Conservation (phyloP, 768 basidiomycete genomes). For the Boletus tylopilopsis region DNA sequence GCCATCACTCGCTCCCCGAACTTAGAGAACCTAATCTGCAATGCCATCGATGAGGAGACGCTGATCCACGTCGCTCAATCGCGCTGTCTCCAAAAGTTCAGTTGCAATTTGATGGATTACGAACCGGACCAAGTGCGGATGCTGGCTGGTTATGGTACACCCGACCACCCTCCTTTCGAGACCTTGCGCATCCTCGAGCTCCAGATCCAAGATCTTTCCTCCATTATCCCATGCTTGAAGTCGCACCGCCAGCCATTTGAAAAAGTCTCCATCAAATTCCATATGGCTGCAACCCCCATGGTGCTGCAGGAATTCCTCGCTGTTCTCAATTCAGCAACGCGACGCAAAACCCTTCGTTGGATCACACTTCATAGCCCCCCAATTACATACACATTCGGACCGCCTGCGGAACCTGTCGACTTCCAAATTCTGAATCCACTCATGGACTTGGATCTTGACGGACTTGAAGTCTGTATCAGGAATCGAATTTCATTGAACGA, state of each 20-base stretch:
- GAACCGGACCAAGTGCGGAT: background rate
- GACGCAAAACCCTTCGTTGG: background rate
- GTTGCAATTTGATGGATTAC: background rate
- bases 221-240: conserved; percentile 6
- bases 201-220: background rate
- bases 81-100: background rate
- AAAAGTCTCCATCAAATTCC: background rate
- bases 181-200: conserved; percentile 7
- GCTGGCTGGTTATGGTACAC: background rate
- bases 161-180: background rate
- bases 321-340: background rate
- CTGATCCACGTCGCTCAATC: conserved; percentile 2
- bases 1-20: background rate
- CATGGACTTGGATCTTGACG: background rate
- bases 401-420: background rate
- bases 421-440: conserved; percentile 4
- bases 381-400: too few relatives aligned
- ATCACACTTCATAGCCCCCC: background rate
- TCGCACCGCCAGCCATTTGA: conserved; percentile 7
- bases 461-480: background rate
- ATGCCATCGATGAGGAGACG: background rate
- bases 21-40: conserved; percentile 1
- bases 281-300: background rate
- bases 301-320: conserved; percentile 4
- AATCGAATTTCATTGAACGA: conserved; percentile 1